Conservation (phyloP, 352 stramenopile genomes). For the Pythium insidiosum region DNA sequence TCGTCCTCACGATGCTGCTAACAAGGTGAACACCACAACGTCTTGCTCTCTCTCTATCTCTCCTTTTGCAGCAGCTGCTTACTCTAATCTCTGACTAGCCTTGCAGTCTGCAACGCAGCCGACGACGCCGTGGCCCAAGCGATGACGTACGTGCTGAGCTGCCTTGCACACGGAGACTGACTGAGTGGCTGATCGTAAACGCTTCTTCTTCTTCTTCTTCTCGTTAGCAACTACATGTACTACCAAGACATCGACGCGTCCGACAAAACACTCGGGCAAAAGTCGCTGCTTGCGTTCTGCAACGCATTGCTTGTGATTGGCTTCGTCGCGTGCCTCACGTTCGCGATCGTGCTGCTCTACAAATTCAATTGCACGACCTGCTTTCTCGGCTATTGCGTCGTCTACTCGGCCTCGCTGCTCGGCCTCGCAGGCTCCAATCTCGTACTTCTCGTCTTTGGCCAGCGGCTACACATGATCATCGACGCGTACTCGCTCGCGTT, state of each 20-base stretch:
- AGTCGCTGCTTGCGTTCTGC: constrained; percentile 48
- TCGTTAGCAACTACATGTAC: constrained; percentile 69
- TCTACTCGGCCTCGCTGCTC: constrained; percentile 66
- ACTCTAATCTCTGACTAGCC: constrained; percentile 13
- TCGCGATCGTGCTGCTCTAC: constrained; percentile 77
- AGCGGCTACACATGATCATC: constrained; percentile 37
- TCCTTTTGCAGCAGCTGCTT: neutral
- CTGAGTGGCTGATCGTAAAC: neutral
- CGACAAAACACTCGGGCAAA: constrained; percentile 23
- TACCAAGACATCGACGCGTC: constrained; percentile 65
- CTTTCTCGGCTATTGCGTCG: constrained; percentile 69
- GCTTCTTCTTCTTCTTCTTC: no score
- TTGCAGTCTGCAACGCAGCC: constrained; percentile 35
- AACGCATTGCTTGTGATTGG: constrained; percentile 78
- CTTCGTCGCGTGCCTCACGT: constrained; percentile 73
- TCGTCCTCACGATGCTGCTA: constrained; percentile 63
- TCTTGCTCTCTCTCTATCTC: neutral
- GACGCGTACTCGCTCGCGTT: constrained; percentile 44
- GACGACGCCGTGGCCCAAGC: constrained; percentile 35
- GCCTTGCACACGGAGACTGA: neutral
- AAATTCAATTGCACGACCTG: constrained; percentile 74
- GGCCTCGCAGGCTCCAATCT: constrained; percentile 66
- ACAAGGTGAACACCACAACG: constrained; percentile 54
- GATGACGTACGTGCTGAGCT: constrained; percentile 36
- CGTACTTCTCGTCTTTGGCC: constrained; percentile 49